Percentiles rank a stretch among this genome's conserved stretches.
These are phyloP conservation scores for Citropsis articulata DNA, from an alignment of 345 rosid species.

Conservation along the genomic window DNA sequence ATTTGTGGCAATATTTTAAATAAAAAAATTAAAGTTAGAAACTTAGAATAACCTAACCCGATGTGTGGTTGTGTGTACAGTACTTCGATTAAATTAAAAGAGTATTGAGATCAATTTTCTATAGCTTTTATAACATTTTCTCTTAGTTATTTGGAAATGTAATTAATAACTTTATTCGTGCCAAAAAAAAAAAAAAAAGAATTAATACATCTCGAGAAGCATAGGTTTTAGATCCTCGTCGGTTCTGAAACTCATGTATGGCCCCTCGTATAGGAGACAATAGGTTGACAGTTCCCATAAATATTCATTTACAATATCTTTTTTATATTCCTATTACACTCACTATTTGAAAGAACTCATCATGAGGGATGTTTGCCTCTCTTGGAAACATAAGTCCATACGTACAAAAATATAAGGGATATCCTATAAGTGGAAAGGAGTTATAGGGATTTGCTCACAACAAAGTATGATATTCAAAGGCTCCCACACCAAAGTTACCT, in stretches of 20 bases:
- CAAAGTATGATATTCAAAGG: not conserved
- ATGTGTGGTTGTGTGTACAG: no score
- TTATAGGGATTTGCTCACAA: conserved; percentile 4
- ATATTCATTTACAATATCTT: conserved; percentile 6
- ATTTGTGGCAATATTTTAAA: no score
- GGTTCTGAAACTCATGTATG: not conserved
- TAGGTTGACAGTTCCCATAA: conserved; percentile 7
- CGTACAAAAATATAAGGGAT: not conserved
- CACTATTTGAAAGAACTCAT: conserved; percentile 22
- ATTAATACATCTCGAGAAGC: not conserved
- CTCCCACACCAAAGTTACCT: not conserved
- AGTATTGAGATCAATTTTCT: no score
- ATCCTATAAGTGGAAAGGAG: not conserved
- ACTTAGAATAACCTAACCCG: no score
- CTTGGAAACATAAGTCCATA: conserved; percentile 1
- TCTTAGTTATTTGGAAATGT: not conserved
- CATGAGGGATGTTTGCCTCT: conserved; percentile 43
- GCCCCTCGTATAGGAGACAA: conserved; percentile 4
- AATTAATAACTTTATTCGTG: not conserved
- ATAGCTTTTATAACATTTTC: no score
- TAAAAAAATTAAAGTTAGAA: no score
- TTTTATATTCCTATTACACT: not conserved
- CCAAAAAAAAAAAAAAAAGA: not conserved
- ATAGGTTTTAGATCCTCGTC: conserved; percentile 7
- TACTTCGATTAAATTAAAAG: no score